Base-by-base conservation (phyloP, 306 rosid species). In the Cicer yamashitae region DNA sequence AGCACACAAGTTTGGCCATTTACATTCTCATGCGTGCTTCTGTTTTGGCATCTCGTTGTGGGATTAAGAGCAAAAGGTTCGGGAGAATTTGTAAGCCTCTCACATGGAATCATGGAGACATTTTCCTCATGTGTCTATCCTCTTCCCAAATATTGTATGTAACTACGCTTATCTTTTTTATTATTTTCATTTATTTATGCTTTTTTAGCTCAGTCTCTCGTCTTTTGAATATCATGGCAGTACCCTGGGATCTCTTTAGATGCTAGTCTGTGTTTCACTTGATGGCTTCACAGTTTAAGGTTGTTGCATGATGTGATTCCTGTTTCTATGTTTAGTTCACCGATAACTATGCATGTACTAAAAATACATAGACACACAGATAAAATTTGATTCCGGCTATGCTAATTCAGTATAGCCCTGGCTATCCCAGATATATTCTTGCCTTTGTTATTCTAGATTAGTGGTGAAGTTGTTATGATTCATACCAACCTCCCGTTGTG, bases 1-100 rank as follows among this genome's bases (percentile, higher is more conserved):
- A 96, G 69, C 99, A 92, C 84, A 90, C 87, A 15, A 92, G 93
- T 82, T 91, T 92, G 89, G 93, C 98, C 15, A 84, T 96, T 54
- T 96, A 96, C 84, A 92, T 96, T 78, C 91, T 96, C 38, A 87
- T 90, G 96, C 97, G 97, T 43, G 97, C 99, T 73, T 87, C 98
- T 8, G 96, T 96, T 65, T 82, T 96, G 77, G 99, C 98, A 7
- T 82, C 98, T 2, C 93, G 96, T 11, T 90, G 98, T 77, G 99
- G 97, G 86, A 92, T 96, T 74, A 92, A 96, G 84, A 96, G 99
- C 87, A 80, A 92, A 78, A 88, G 96, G 73, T 88, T 92, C 22
- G 98, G 98, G 64, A 76, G 20, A 73, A 71, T 89, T 84, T 96
- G 97, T 85, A 96, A 86, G 87, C 99, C 99, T 70, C 96, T 96